Evolutionary conservation across 2,329 filamentous ascomycete species (phyloP), one percentile per base, ranked within the genome.

Genomic region (Monilinia fructigena): DNA sequence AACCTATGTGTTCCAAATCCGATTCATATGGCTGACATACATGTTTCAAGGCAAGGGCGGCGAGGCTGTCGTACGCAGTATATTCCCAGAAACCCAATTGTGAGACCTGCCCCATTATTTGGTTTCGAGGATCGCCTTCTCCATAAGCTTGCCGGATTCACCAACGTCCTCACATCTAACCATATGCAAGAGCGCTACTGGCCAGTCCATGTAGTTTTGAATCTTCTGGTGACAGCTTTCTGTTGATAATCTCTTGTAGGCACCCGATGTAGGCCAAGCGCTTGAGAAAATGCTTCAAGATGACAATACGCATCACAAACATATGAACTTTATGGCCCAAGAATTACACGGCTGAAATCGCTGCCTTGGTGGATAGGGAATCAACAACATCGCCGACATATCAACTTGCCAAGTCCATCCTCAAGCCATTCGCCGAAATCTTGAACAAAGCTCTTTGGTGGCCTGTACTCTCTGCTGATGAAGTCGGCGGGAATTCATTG

Each of bases 31-130:
- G 26, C 14, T 40, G 28, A 53, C 35, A 52, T n/a, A 48, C 23
- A 50, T 31, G 50, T 18, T 59, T 47, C 20, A 50, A 90, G 90
- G 93, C 84, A 68, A 86, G 83, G 75, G n/a, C n/a, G 91, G 91
- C 72, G 95, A 99, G 81, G 83, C 89, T 76, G 86, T 96, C 59
- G 95, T 89, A 55, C 89, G 94, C 69, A 87, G 85, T 74, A 93
- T 98, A 77, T 99, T 93, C 82, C 95, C 95, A 35, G 95, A 99
- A 81, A 96, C 95, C 23, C 95, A 55, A 93, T 99, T 73, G 95
- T 99, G 71, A 88, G 95, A 70, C 95, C 95, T 55, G 91, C 94
- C 16, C 95, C 93, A 63, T 86, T 97, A 79, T 99, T 96, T 76
- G 95, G 95, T 47, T 96, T 93, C 76, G 95, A 99, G 80, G 95